Percentiles rank a stretch among this genome's conserved stretches.
These are phyloP conservation scores for Albizia julibrissin DNA, from an alignment of 306 rosid species.

Conservation along the genomic window DNA sequence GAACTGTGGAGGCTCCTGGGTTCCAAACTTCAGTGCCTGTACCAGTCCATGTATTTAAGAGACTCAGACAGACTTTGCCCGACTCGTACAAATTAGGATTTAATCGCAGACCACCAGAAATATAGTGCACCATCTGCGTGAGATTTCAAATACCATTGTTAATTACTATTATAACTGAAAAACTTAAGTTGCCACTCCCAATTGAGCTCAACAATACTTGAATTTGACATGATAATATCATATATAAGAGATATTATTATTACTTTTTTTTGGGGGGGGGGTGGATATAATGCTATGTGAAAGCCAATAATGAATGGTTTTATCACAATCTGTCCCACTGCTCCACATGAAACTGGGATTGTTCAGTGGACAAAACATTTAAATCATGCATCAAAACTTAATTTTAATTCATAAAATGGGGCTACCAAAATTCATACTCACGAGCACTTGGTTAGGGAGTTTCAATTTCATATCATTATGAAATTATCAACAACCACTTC, in stretches of 20 bases:
- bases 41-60: constrained; percentile 89
- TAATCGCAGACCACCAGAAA: constrained; percentile 79
- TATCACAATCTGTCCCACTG: neutral
- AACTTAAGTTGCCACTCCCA: neutral
- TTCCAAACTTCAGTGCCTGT: constrained; percentile 80
- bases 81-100: constrained; percentile 94
- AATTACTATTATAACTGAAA: neutral
- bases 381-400: neutral
- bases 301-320: neutral
- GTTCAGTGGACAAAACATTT: neutral
- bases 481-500: neutral
- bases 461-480: neutral
- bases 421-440: no score
- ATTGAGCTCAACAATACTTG: neutral
- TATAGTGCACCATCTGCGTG: constrained; percentile 82
- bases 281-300: neutral
- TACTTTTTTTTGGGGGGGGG: no score
- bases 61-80: constrained; percentile 94
- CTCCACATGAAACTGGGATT: neutral
- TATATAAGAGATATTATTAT: no score
- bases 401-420: neutral
- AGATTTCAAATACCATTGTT: constrained; percentile 29
- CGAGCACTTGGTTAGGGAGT: no score
- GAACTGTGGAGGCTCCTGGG: constrained; percentile 75
- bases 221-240: no score